Base-by-base conservation (phyloP, 1,139 yeast species). In the Wickerhamomyces sp. region DNA sequence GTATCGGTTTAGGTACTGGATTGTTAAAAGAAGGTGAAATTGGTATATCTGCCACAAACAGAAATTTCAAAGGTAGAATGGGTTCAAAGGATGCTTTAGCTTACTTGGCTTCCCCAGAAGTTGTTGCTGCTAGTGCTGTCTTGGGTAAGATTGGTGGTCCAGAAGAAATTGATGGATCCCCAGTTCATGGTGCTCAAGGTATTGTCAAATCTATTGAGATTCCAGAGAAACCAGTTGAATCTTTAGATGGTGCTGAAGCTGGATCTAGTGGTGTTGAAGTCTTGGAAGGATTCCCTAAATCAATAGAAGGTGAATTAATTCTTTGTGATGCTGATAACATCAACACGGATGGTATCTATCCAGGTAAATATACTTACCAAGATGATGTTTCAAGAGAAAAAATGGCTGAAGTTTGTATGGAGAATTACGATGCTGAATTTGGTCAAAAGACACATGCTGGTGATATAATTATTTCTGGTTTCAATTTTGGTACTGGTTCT, bases 321-420 rank as follows among this genome's bases (percentile, higher is more conserved):
- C 75, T 94, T 34, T 93, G 99, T 75, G 95, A 94, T 62, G 97
- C 97, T 37, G 99, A 93, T 68, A 93, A 93, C 67, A 87, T 93
- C 68, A 93, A 93, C 71, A 93, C 99, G 27, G 99, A 94, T 65
- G 99, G 98, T 59, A 93, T 93, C 51, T 93, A 93, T 62, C 99
- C 99, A 13, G 99, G 99, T 53, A 93, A 94, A 67, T 93, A 93
- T 72, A 93, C 99, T 13, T 93, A 93, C 67, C 98, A 93, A 71
- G 99, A 93, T 65, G 98, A 93, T 63, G 93, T 93, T 42, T 78
- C 97, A 39, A 78, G 85, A 59, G 95, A 88, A 57, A 87, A 85
- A 66, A 93, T 93, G 99, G 98, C 99, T 34, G 85, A 91, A 67
- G 99, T 93, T 42, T 94, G 99, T 72, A 94, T 93, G 99, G 99